A percentile compares a stretch with the other conserved stretches of the same genome.
phyloP scores from a whole-genome alignment of 495 filamentous ascomycete species.

The Penicillium mononematosum region DNA sequence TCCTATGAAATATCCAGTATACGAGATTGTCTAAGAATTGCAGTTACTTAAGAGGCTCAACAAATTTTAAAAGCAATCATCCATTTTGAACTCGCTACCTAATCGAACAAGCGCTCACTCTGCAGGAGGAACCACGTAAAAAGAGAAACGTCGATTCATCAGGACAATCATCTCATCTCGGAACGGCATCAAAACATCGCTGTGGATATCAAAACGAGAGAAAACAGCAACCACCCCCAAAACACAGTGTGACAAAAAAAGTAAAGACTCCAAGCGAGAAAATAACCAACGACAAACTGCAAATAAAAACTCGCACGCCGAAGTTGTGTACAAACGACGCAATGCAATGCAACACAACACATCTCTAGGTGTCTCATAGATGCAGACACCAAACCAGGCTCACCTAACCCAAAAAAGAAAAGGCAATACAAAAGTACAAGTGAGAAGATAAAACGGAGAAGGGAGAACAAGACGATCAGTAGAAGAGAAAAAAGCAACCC shows the following conservation, averaged over 20 bases:
- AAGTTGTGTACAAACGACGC: background rate
- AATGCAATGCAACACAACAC: background rate
- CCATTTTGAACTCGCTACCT: background rate
- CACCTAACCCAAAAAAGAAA: background rate
- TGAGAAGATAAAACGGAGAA: conserved; percentile 2
- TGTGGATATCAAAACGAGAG: conserved; percentile 9
- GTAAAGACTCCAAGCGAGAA: background rate
- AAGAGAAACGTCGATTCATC: conserved; percentile 6
- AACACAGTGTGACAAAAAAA: background rate
- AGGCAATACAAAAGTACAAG: conserved; percentile 8
- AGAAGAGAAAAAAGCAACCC: background rate
- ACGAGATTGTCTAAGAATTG: background rate
- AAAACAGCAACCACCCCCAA: conserved; percentile 2
- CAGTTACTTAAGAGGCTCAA: background rate
- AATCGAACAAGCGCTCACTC: background rate
- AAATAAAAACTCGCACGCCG: background rate
- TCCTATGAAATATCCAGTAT: background rate
- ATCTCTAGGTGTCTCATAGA: background rate
- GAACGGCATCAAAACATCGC: conserved; percentile 12
- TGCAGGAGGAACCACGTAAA: background rate
- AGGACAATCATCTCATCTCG: conserved; percentile 9
- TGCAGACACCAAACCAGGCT: background rate
- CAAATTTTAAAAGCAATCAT: background rate
- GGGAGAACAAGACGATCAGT: background rate
- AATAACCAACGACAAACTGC: background rate